A percentile compares a stretch with the other conserved stretches of the same genome.
Conservation (phyloP, 2,329 filamentous ascomycete species). For the Trichoderma brevicompactum region DNA sequence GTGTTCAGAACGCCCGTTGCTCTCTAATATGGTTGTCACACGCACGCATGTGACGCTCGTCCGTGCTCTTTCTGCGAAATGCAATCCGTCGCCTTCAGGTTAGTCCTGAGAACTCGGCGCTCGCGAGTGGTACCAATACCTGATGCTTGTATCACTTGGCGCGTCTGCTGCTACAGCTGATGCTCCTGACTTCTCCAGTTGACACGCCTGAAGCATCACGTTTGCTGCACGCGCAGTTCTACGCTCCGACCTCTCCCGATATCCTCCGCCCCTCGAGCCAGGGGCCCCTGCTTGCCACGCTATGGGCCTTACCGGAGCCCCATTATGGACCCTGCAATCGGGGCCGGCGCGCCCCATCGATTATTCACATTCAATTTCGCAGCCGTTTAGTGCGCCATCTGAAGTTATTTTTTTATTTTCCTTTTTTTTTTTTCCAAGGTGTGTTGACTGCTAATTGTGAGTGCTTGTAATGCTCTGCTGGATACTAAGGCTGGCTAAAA, state of each 20-base stretch:
- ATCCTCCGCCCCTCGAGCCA: constrained; percentile 10
- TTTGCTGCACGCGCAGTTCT: constrained; percentile 3
- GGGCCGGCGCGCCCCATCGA: constrained; percentile 19
- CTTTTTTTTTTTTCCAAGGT: not conserved
- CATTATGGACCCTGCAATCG: constrained; percentile 22
- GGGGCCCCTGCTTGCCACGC: constrained; percentile 24
- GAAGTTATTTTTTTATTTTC: not conserved
- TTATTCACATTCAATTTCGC: constrained; percentile 18
- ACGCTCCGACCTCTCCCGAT: constrained; percentile 23
- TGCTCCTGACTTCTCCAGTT: constrained; percentile 21
- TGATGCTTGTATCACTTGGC: not conserved
- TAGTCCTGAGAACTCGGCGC: too few species aligned
- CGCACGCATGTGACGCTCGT: not conserved
- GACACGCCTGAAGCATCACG: constrained; percentile 25
- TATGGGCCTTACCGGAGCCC: constrained; percentile 26
- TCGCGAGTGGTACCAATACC: not conserved
- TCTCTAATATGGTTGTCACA: not conserved
- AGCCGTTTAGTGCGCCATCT: constrained; percentile 11
- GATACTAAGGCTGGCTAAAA: too few species aligned
- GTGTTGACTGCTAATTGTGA: not conserved
- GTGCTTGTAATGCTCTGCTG: too few species aligned
- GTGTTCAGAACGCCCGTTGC: not conserved
- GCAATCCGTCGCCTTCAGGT: not conserved
- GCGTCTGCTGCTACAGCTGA: constrained; percentile 9
- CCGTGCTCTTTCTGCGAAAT: not conserved